Base-by-base conservation (phyloP, 768 basidiomycete genomes). In the Leucocoprinus birnbaumii region DNA sequence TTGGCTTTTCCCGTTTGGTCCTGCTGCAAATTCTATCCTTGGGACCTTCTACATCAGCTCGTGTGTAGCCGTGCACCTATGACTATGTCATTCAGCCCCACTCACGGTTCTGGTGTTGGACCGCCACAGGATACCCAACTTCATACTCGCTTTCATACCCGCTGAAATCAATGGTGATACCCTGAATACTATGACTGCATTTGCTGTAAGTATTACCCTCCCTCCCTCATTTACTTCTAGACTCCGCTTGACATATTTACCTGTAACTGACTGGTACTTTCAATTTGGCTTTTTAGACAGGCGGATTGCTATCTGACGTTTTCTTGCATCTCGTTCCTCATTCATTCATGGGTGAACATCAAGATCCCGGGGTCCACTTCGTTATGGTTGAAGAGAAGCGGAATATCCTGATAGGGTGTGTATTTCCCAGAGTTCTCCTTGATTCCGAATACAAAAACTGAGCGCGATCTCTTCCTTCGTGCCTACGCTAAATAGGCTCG, bases 31-130 rank as follows among this genome's bases (percentile, higher is more conserved):
- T 69, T 87, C 90, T 37, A 78, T 97, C 53, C 77, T 95, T 25
- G 94, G 90, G 58, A 95, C 94, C 18, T 94, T 95, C 77, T 95
- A 95, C 76, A 95, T 95, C 72, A 94, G 91, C 78, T 95, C 92
- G 93, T 94, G 68, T 65, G 91, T 81, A 47, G 42, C 58, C 50
- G 51, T 57, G 58, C 55, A 40, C 42, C 16, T 51, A n/a, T 18
- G 3, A 31, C 31, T 31, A 31, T 48, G 13, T 34, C 9, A 18
- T 13, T 13, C 10, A 47, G 16, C 31, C 26, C 11, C 9, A 34
- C 16, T 48, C 3, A 44, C 18, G 35, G n/a, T 8, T 31, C 21
- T 9, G 26, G n/a, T 9, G 13, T 16, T n/a, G 24, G 10, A 38
- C 38, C 13, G 5, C 37, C 57, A 58, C 66, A 94, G 92, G 35